Percentiles rank a stretch among this genome's conserved stretches.
Conservation (phyloP, 2,329 filamentous ascomycete species). For the Epichloe baconii region DNA sequence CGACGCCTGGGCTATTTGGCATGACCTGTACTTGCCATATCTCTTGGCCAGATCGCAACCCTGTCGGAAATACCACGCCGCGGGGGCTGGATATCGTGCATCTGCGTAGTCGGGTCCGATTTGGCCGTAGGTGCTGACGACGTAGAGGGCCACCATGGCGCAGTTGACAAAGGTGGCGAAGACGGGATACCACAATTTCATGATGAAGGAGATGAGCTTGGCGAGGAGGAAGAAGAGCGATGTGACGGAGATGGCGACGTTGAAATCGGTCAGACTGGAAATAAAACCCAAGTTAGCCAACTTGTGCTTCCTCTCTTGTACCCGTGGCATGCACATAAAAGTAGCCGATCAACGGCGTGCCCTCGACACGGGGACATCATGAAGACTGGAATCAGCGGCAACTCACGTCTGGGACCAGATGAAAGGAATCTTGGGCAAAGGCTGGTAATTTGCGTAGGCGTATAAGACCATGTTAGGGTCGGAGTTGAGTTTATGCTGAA, state of each 20-base stretch:
- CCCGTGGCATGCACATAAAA: background rate
- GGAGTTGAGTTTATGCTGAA: constrained; percentile 59
- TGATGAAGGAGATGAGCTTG: constrained; percentile 56
- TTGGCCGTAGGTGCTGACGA: constrained; percentile 55
- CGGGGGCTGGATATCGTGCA: constrained; percentile 42
- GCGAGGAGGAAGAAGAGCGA: constrained; percentile 63
- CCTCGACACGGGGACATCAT: background rate
- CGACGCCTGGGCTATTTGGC: constrained; percentile 52
- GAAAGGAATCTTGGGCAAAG: constrained; percentile 48
- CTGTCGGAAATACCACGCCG: constrained; percentile 64
- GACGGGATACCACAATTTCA: constrained; percentile 58
- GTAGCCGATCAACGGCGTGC: background rate
- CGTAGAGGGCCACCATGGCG: constrained; percentile 47
- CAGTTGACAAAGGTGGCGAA: constrained; percentile 46
- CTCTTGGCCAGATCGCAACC: constrained; percentile 49
- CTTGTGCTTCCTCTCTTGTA: background rate
- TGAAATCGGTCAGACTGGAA: constrained; percentile 56
- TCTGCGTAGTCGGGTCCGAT: constrained; percentile 62
- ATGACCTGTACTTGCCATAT: constrained; percentile 42
- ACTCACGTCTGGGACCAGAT: constrained; percentile 64
- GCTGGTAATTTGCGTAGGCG: constrained; percentile 57
- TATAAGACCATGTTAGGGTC: constrained; percentile 57
- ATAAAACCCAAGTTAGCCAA: background rate
- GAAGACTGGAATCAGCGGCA: background rate
- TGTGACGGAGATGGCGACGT: constrained; percentile 63